Evolutionary conservation across 2,329 filamentous ascomycete genomes (phyloP).

Genomic region (Talaromyces funiculosus): DNA sequence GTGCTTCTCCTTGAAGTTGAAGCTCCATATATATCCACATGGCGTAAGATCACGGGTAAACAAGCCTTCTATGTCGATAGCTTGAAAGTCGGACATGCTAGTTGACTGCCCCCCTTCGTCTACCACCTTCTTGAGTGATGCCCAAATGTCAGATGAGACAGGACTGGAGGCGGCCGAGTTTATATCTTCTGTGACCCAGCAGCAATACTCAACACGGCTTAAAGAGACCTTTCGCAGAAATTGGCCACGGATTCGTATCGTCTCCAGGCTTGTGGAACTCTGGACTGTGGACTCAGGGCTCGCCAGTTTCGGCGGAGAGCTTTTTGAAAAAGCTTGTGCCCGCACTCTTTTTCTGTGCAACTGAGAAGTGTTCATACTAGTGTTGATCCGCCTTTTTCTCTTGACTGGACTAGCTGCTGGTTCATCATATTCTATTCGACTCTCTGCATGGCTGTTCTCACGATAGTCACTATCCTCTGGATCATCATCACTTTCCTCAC

Average conservation of each 20-base stretch:
- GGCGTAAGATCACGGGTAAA: too few relatives aligned
- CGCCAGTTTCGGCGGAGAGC: background rate
- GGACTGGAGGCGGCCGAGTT: background rate
- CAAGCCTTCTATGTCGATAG: too few relatives aligned
- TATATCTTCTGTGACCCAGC: background rate
- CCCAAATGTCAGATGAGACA: background rate
- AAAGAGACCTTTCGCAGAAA: slow-evolving; percentile 2
- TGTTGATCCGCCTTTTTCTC: background rate
- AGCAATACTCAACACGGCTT: background rate
- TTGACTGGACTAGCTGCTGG: background rate
- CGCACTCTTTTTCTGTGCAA: background rate
- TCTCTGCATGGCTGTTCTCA: background rate
- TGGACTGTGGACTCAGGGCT: background rate
- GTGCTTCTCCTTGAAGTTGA: too few relatives aligned
- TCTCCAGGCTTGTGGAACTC: background rate
- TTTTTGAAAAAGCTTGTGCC: background rate
- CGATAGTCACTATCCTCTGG: background rate
- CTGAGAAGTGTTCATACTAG: background rate
- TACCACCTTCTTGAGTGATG: background rate
- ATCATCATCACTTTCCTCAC: background rate
- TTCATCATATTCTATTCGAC: background rate
- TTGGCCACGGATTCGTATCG: background rate
- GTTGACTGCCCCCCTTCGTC: background rate
- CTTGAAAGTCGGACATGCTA: background rate
- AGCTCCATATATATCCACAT: slow-evolving; percentile 5